Percentiles rank a stretch among this genome's conserved stretches.
These are phyloP conservation scores for Dactylella cylindrospora DNA, from an alignment of 2,329 filamentous ascomycete species.

Conservation along the genomic window DNA sequence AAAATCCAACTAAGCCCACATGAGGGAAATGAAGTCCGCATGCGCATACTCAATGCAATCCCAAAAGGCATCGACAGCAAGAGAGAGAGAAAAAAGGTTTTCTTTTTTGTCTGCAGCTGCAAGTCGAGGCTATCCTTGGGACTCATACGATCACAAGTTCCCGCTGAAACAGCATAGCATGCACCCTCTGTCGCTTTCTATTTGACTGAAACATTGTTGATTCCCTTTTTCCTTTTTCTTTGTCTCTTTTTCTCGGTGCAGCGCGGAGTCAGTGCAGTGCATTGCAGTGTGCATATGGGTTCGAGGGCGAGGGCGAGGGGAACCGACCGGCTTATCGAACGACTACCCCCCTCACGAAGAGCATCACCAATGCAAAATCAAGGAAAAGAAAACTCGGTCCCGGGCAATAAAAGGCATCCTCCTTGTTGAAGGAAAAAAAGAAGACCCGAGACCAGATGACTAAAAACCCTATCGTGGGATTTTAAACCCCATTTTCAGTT, in stretches of 20 bases:
- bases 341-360: slow-evolving; percentile 19
- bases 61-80: too few relatives aligned
- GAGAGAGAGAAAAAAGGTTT: not conserved
- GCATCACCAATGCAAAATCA: slow-evolving; percentile 6
- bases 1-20: too few relatives aligned
- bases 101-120: not conserved
- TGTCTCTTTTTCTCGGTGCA: slow-evolving; percentile 16
- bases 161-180: slow-evolving; percentile 10
- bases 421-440: too few relatives aligned
- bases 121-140: slow-evolving; percentile 9
- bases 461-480: slow-evolving; percentile 31
- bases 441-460: too few relatives aligned
- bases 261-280: slow-evolving; percentile 21
- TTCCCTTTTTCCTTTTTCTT: too few relatives aligned
- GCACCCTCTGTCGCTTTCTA: slow-evolving; percentile 7
- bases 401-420: too few relatives aligned
- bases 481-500: too few relatives aligned
- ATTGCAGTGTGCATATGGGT: slow-evolving; percentile 20
- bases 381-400: slow-evolving; percentile 19
- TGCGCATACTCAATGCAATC: slow-evolving; percentile 6
- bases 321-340: slow-evolving; percentile 41
- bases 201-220: slow-evolving; percentile 7
- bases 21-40: slow-evolving; percentile 19
- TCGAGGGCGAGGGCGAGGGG: too few relatives aligned
- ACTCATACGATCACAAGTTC: too few relatives aligned